Conservation (phyloP, 2,329 filamentous ascomycete genomes). For the Stemphylium lycopersici region DNA sequence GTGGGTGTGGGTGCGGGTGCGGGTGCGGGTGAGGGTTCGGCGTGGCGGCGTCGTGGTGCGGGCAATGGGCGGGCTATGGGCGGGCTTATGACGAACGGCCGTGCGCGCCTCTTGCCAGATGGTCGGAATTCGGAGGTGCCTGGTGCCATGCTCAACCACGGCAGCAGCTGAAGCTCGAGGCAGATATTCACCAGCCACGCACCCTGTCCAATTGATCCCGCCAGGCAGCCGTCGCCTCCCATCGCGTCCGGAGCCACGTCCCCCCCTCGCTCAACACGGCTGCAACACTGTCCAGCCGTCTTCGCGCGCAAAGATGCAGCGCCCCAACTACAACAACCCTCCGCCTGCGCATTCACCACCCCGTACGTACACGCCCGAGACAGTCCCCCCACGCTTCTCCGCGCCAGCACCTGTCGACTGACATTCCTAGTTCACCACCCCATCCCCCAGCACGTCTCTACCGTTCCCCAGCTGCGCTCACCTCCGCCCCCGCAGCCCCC, state of each 20-base stretch:
- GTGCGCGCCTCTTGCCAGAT: slow-evolving; percentile 30
- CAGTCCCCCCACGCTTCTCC: too few species aligned
- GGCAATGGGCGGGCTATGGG: slow-evolving; percentile 11
- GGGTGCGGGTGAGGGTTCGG: slow-evolving; percentile 7
- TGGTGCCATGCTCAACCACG: slow-evolving; percentile 6
- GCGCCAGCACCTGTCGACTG: background rate
- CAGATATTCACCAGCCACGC: slow-evolving; percentile 18
- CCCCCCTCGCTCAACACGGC: slow-evolving; percentile 11
- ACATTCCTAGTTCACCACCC: slow-evolving; percentile 71
- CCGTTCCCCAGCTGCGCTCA: slow-evolving; percentile 94
- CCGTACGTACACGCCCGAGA: slow-evolving; percentile 53
- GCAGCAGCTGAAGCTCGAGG: slow-evolving; percentile 11
- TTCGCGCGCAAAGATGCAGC: slow-evolving; percentile 71
- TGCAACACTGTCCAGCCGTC: background rate
- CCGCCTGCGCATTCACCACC: slow-evolving; percentile 80
- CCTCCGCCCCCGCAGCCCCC: slow-evolving; percentile 80
- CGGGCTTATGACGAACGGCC: slow-evolving; percentile 39
- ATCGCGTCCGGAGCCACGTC: background rate
- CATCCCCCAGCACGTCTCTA: slow-evolving; percentile 97
- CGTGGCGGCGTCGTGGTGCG: slow-evolving; percentile 9
- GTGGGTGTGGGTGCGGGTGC: too few species aligned
- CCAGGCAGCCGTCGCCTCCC: background rate
- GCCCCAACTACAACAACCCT: slow-evolving; percentile 76
- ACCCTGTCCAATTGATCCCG: slow-evolving; percentile 7
- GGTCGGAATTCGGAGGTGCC: slow-evolving; percentile 19